Base-by-base conservation (phyloP, 169 alveolate species). In the Plasmodium sp. region DNA sequence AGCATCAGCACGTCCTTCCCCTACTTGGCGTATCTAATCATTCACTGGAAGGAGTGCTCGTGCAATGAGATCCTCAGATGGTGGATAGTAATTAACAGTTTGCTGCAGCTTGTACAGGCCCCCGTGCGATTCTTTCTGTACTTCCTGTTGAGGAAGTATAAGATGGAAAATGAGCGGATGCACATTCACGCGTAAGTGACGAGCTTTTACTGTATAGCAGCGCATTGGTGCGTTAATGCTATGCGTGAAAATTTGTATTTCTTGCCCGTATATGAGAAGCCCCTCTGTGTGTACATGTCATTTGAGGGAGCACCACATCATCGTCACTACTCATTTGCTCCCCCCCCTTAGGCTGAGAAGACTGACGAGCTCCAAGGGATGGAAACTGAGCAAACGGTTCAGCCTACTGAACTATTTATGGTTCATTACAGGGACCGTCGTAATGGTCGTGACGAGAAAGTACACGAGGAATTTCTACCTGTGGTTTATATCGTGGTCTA, bases 331-430 rank as follows among this genome's bases (percentile, higher is more conserved):
- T 33, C 72, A 56, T 82, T 54, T 12, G 4, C 4, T 10, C 72
- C 27, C 6, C 80, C 33, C 14, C 16, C 36, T 1, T 34, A 88
- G 94, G 41, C 51, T 88, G 56, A 79, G 94, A 74, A 88, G 94
- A 36, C 71, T 96, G 6, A 96, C 97, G 2, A 95, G 95, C 34
- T 93, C 96, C 14, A 85, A 96, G 36, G 93, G 96, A 27, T 96
- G 98, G 98, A 48, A 79, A 45, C 82, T 92, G 83, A 93, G 98
- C 84, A 96, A 94, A 62, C 71, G 93, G 41, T 83, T 96, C 22
- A 94, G 96, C 33, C 45, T 93, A 56, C 82, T 95, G 22, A 95
- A 93, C 84, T 96, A 95, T 94, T 83, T 95, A 36, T 96, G 97
- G 97, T 96, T 94, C 45, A 95, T 83, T 31, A 43, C 94, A 14